These are phyloP conservation scores for Takakia lepidozioides DNA, from an alignment of 225 moss, liverwort and hornwort genomes.

Conservation along the genomic window DNA sequence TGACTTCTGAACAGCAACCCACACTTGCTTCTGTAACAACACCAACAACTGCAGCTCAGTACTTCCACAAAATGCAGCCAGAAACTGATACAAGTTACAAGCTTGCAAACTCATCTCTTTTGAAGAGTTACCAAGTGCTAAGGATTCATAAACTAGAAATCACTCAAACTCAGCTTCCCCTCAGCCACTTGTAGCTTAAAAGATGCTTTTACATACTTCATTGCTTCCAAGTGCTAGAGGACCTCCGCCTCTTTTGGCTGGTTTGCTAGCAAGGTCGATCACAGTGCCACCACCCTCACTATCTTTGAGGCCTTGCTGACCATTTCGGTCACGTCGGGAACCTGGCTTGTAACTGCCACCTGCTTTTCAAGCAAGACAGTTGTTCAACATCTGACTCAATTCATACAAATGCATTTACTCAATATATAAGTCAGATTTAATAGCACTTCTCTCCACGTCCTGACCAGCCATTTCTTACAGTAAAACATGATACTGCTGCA, in stretches of 20 bases:
- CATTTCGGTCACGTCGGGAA: conserved; percentile 75
- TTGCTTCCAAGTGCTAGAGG: conserved; percentile 59
- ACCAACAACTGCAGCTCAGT: no score
- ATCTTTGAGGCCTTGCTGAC: conserved; percentile 48
- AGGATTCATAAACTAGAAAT: no score
- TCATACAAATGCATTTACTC: conserved; percentile 4
- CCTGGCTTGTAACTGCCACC: conserved; percentile 72
- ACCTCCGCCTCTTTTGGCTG: conserved; percentile 65
- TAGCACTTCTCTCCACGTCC: no score
- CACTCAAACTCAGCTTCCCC: no score
- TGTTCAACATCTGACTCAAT: conserved; percentile 1
- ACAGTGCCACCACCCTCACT: conserved; percentile 35
- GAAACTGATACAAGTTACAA: no score
- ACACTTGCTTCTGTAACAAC: conserved; percentile 85
- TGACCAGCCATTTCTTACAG: no score
- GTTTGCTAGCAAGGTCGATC: conserved; percentile 55
- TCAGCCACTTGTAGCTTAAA: no score
- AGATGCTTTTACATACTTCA: conserved; percentile 44
- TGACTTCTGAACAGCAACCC: conserved; percentile 96
- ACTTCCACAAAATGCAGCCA: no score
- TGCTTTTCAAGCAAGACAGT: conserved; percentile 23
- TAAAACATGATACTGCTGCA: no score
- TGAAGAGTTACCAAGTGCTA: no score
- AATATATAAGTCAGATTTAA: neutral
- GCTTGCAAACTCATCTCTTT: no score